These are phyloP conservation scores for Globisporangium takayamanum DNA, from an alignment of 352 stramenopile genomes.

Conservation along the genomic window DNA sequence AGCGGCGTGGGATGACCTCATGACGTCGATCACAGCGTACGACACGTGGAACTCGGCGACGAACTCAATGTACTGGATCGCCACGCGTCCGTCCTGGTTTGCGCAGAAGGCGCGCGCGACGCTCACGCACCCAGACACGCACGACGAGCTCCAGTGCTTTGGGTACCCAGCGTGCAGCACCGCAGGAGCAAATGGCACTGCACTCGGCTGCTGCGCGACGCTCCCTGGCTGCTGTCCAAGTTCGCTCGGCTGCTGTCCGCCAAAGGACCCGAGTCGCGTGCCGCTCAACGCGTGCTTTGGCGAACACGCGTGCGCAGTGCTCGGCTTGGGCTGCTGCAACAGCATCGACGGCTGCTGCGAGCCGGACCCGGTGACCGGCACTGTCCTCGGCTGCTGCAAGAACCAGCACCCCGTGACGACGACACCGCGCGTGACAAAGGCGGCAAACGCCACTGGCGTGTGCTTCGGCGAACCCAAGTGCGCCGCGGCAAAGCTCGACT, in stretches of 20 bases:
- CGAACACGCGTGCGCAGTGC: slow-evolving; percentile 50
- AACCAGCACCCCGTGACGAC: slow-evolving; percentile 35
- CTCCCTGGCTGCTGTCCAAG: slow-evolving; percentile 70
- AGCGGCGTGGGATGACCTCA: slow-evolving; percentile 58
- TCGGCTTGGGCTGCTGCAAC: slow-evolving; percentile 61
- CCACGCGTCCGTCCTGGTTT: slow-evolving; percentile 66
- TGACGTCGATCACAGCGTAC: slow-evolving; percentile 34
- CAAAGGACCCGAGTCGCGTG: slow-evolving; percentile 29
- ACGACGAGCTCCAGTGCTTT: slow-evolving; percentile 56
- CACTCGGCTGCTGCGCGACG: slow-evolving; percentile 54
- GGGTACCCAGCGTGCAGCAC: slow-evolving; percentile 45
- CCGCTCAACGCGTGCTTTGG: slow-evolving; percentile 57
- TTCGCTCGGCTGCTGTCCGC: slow-evolving; percentile 51
- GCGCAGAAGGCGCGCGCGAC: slow-evolving; percentile 29
- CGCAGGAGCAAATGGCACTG: slow-evolving; percentile 52
- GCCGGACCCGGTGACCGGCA: slow-evolving; percentile 35
- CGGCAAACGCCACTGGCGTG: slow-evolving; percentile 6
- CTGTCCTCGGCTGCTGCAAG: slow-evolving; percentile 61
- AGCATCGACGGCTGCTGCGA: slow-evolving; percentile 65
- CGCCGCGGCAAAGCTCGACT: slow-evolving; percentile 34
- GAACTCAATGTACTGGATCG: slow-evolving; percentile 72
- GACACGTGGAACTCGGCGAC: slow-evolving; percentile 74
- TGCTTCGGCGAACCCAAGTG: slow-evolving; percentile 41
- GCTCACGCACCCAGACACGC: slow-evolving; percentile 22
- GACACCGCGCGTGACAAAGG: slow-evolving; percentile 18